A percentile compares a stretch with the other conserved stretches of the same genome.
phyloP scores from a whole-genome alignment of 2,329 filamentous ascomycete species.

The Leptoxyphium fumago region DNA sequence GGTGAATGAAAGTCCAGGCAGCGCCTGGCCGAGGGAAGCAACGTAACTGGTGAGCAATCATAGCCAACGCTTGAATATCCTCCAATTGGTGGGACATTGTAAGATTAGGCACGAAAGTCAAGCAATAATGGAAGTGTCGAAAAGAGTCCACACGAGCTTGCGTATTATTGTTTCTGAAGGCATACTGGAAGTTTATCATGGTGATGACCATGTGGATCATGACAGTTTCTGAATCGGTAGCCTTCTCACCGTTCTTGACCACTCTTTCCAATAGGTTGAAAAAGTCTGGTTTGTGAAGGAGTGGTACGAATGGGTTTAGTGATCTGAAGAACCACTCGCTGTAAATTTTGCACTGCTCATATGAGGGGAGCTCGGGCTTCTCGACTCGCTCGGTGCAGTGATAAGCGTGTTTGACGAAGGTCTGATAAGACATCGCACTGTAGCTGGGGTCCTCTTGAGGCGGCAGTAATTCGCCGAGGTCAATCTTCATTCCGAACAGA shows the following conservation, averaged over 20 bases:
- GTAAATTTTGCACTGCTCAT: constrained; percentile 51
- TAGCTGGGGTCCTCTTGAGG: constrained; percentile 49
- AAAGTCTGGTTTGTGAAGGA: constrained; percentile 65
- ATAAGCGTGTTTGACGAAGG: constrained; percentile 51
- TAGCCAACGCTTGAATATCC: constrained; percentile 56
- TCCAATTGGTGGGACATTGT: constrained; percentile 45
- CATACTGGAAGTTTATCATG: constrained; percentile 62
- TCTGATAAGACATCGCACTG: constrained; percentile 51
- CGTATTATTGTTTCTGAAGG: constrained; percentile 49
- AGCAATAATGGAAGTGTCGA: constrained; percentile 61
- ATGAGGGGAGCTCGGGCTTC: constrained; percentile 46
- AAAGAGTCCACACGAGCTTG: constrained; percentile 52
- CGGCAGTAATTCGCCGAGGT: constrained; percentile 57
- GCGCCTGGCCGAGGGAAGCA: constrained; percentile 68
- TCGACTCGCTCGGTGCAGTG: constrained; percentile 39
- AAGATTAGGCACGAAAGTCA: constrained; percentile 55
- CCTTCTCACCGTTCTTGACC: constrained; percentile 54
- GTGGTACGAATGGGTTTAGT: constrained; percentile 55
- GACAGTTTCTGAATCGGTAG: constrained; percentile 50
- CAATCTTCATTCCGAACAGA: constrained; percentile 65
- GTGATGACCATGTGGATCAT: constrained; percentile 68
- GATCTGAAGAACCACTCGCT: constrained; percentile 63
- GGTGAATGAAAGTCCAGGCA: constrained; percentile 51
- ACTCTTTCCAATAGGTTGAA: constrained; percentile 52
- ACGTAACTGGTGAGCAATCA: constrained; percentile 59